Evolutionary conservation across 768 basidiomycete genomes (phyloP), one percentile per base, ranked within the genome.

Genomic region (Termitomyces sp.): DNA sequence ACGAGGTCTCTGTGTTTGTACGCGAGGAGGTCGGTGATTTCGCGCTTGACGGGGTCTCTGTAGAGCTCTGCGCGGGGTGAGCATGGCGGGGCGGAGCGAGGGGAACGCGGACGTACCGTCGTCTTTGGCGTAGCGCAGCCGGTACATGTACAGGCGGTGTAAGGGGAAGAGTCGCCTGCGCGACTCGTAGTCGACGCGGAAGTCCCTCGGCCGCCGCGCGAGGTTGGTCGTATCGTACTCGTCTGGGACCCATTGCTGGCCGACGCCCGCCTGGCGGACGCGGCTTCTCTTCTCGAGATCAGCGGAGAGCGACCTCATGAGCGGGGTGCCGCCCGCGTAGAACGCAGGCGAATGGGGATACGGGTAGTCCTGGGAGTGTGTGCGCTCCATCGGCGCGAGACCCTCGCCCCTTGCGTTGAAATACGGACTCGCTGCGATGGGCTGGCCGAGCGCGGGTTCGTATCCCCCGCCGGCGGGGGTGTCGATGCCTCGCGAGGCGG

Each of bases 151-250:
- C n/a, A n/a, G n/a, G n/a, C n/a, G n/a, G n/a, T n/a, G n/a, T n/a
- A n/a, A 29, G 6, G 29, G 45, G 6, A 46, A 8, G 15, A 26
- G 16, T 7, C 24, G 24, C 45, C 26, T 26, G 0, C 15, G 16
- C 24, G 15, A 16, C 70, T 1, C 82, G 75, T 0, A 84, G 84
- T 45, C 13, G 1, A 4, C 16, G 3, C 50, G 24, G 22, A 16
- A 51, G 15, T 36, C 22, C 33, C 1, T 51, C 22, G 50, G 50
- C 8, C 33, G 33, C 18, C 22, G 22, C 9, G 50, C 50, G 6
- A 51, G 22, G 31, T 36, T 9, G 2, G 34, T 34, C 7, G 34
- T 2, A 6, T 36, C 16, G 3, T 36, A 51, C 9, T 24, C 22
- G 4, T 51, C 34, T 4, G 44, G 1, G 20, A 44, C 10, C 41